Percentiles rank a stretch among this genome's conserved stretches.
Evolutionary conservation across 306 rosid species (phyloP).

Genomic region (Arachis stenosperma): DNA sequence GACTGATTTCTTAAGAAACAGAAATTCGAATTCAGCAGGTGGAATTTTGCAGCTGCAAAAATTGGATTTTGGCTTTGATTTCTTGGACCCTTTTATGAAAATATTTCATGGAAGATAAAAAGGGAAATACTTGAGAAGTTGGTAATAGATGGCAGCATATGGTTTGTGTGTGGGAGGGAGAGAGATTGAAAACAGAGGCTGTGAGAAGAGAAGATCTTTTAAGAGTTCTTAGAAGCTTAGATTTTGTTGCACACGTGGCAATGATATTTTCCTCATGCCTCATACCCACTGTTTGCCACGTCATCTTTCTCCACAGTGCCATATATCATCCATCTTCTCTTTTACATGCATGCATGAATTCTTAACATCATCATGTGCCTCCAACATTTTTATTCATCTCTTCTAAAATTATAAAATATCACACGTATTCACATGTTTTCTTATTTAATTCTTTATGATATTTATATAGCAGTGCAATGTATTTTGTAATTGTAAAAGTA

Average conservation of each 20-base stretch:
- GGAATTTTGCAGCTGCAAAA: not conserved
- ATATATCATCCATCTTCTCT: not conserved
- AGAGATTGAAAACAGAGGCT: not conserved
- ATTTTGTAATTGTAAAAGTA: too few relatives aligned
- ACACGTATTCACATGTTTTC: too few relatives aligned
- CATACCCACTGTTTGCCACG: conserved; percentile 34
- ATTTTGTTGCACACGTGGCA: conserved; percentile 42
- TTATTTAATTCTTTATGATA: too few relatives aligned
- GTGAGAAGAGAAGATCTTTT: conserved; percentile 32
- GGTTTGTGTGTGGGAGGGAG: not conserved
- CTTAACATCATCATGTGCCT: too few relatives aligned
- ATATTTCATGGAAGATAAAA: conserved; percentile 7
- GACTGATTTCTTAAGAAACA: conserved; percentile 16
- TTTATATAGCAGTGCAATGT: too few relatives aligned
- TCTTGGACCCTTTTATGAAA: not conserved
- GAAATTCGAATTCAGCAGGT: conserved; percentile 3
- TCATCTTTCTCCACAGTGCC: conserved; percentile 29
- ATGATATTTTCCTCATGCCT: conserved; percentile 43
- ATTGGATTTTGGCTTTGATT: not conserved
- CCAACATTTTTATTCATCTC: too few relatives aligned
- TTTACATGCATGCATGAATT: too few relatives aligned
- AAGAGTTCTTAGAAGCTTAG: conserved; percentile 28
- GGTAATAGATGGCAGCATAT: conserved; percentile 19
- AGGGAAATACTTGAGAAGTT: not conserved
- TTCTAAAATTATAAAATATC: too few relatives aligned